These are phyloP conservation scores for Ganoderma resinaceum DNA, from an alignment of 1,284 basidiomycete species.

Conservation along the genomic window DNA sequence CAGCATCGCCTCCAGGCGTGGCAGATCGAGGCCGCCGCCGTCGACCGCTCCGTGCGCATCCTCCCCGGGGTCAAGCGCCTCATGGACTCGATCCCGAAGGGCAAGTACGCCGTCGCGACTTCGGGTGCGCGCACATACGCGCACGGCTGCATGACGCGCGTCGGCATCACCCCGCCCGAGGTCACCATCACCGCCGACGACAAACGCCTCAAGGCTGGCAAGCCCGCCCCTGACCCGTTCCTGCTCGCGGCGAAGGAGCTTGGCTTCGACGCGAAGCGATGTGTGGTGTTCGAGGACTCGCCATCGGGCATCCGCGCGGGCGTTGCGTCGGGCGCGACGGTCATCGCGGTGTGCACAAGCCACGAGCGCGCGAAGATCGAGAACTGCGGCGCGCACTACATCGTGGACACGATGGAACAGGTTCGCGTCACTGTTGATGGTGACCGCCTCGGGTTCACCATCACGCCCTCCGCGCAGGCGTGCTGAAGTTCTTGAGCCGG, in stretches of 20 bases:
- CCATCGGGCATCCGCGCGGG: conserved; percentile 79
- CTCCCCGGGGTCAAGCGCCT: conserved; percentile 76
- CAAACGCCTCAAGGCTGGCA: conserved; percentile 68
- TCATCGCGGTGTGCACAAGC: conserved; percentile 80
- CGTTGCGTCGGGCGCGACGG: conserved; percentile 75
- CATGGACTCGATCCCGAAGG: conserved; percentile 73
- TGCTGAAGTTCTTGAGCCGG: not conserved
- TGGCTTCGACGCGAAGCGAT: conserved; percentile 63
- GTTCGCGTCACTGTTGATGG: conserved; percentile 52
- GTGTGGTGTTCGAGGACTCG: conserved; percentile 81
- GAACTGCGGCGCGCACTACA: conserved; percentile 71
- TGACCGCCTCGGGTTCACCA: conserved; percentile 50
- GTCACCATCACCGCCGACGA: conserved; percentile 86
- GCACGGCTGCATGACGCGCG: conserved; percentile 74
- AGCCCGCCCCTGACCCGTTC: conserved; percentile 79
- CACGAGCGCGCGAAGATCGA: conserved; percentile 63
- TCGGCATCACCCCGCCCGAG: conserved; percentile 74
- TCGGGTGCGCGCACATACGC: conserved; percentile 81
- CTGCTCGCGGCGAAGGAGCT: conserved; percentile 78
- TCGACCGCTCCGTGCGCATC: conserved; percentile 76
- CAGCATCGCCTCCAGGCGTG: conserved; percentile 53
- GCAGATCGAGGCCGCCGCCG: conserved; percentile 65
- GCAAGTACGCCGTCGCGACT: conserved; percentile 77
- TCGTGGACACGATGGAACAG: conserved; percentile 68
- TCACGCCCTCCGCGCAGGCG: conserved; percentile 12